phyloP scores from a whole-genome alignment of 306 rosid genomes.

The Begonia peltatifolia region DNA sequence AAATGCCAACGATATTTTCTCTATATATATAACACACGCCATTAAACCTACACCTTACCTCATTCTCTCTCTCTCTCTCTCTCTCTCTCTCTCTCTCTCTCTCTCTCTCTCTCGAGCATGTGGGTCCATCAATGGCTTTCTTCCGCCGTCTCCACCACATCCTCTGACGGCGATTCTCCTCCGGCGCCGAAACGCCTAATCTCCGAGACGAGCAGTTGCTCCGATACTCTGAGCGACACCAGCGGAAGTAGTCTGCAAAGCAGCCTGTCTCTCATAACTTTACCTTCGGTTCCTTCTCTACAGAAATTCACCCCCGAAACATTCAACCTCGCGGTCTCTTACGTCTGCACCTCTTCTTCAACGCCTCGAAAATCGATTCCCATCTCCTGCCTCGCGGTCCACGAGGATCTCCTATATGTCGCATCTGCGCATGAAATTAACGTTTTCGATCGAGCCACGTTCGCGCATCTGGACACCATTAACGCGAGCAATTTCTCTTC shows the following conservation, averaged over 20 bases:
- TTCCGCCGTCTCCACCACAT: slow-evolving; percentile 8
- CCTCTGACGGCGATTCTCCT: slow-evolving; percentile 4
- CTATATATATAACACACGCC: too few species aligned
- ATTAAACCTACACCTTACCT: too few species aligned
- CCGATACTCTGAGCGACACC: slow-evolving; percentile 8
- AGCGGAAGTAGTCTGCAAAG: slow-evolving; percentile 22
- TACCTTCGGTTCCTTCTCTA: slow-evolving; percentile 71
- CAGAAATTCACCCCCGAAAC: slow-evolving; percentile 36
- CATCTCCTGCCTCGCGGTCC: slow-evolving; percentile 44
- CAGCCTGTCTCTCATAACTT: slow-evolving; percentile 54
- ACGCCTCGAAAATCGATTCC: slow-evolving; percentile 27
- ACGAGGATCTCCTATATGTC: slow-evolving; percentile 44
- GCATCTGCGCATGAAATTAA: slow-evolving; percentile 35
- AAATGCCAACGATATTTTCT: too few species aligned
- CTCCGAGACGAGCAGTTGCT: slow-evolving; percentile 20
- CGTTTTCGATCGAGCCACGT: slow-evolving; percentile 30
- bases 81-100: not conserved
- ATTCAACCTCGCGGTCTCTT: slow-evolving; percentile 23
- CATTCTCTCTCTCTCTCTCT: not conserved
- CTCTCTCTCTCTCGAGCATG: slow-evolving; percentile 14
- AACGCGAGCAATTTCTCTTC: slow-evolving; percentile 19
- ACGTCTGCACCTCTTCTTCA: slow-evolving; percentile 27
- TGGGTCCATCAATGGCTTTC: slow-evolving; percentile 19
- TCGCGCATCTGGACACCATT: slow-evolving; percentile 27
- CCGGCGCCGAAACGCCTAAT: slow-evolving; percentile 4